Conservation (phyloP, 73 alveolate genomes). For the Paramecium octaurelia region DNA sequence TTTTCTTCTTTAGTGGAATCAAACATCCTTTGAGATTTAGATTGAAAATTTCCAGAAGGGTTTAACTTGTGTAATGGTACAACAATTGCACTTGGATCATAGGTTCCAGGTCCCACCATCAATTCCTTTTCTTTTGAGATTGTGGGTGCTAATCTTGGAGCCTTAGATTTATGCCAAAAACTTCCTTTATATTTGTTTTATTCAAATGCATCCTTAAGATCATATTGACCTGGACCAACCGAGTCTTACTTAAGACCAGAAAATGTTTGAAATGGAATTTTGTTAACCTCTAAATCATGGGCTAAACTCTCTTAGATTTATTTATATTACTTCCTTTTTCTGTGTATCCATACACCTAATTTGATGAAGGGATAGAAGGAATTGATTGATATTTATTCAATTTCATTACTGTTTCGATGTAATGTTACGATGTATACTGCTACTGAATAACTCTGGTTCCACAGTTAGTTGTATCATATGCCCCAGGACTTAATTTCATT, state of each 20-base stretch:
- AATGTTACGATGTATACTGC: neutral
- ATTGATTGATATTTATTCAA: slow-evolving; percentile 32
- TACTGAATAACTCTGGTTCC: neutral
- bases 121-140: neutral
- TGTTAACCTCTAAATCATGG: neutral
- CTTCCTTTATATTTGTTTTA: neutral
- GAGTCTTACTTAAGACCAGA: neutral
- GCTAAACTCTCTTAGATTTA: neutral
- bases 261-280: neutral
- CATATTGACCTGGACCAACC: slow-evolving; percentile 41
- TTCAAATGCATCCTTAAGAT: slow-evolving; percentile 21
- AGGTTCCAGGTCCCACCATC: slow-evolving; percentile 58
- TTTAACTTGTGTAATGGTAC: slow-evolving; percentile 24
- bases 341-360: neutral
- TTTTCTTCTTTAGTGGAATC: neutral
- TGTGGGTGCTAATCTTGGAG: neutral
- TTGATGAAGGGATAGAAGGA: neutral
- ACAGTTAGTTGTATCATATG: neutral
- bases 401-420: neutral
- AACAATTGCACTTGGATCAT: neutral
- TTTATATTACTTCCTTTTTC: slow-evolving; percentile 7
- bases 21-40: slow-evolving; percentile 52
- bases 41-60: slow-evolving; percentile 50
- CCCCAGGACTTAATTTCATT: neutral
- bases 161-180: slow-evolving; percentile 41